Conservation (phyloP, 2,329 filamentous ascomycete genomes). For the Epicoccum nigrum region DNA sequence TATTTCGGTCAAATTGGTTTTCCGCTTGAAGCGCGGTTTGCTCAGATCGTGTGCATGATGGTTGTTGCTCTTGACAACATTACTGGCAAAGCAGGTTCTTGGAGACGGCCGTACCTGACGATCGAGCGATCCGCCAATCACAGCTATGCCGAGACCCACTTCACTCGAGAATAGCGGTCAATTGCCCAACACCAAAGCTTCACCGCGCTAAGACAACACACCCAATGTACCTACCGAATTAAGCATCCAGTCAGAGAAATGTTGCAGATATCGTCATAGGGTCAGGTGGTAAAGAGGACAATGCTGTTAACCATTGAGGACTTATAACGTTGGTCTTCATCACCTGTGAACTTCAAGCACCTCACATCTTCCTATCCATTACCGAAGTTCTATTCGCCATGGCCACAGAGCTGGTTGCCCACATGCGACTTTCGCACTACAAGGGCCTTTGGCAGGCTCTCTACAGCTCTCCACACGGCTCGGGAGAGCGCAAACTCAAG, state of each 20-base stretch:
- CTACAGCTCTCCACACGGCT: constrained; percentile 13
- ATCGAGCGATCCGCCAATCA: constrained; percentile 14
- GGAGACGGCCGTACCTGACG: constrained; percentile 6
- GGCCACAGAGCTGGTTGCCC: constrained; percentile 14
- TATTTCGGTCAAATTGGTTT: background rate
- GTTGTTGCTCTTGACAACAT: constrained; percentile 8
- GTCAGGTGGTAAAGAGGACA: constrained; percentile 1
- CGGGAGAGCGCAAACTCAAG: constrained; percentile 17
- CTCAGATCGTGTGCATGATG: background rate
- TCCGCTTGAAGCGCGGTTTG: background rate
- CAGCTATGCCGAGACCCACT: constrained; percentile 9
- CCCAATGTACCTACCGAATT: constrained; percentile 8
- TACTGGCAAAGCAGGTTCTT: constrained; percentile 2
- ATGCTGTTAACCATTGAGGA: background rate
- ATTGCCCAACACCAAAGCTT: constrained; percentile 16
- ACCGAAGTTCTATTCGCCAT: constrained; percentile 1
- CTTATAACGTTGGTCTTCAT: constrained; percentile 3
- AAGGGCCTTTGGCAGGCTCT: constrained; percentile 12
- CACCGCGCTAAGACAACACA: constrained; percentile 10
- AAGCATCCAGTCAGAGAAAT: constrained; percentile 6
- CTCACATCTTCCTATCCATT: constrained; percentile 1
- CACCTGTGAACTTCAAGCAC: background rate
- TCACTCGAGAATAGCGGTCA: constrained; percentile 14
- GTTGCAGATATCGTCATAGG: constrained; percentile 4
- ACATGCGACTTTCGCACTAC: constrained; percentile 16